A percentile compares a stretch with the other conserved stretches of the same genome.
Evolutionary conservation across 2,329 filamentous ascomycete species (phyloP).

Genomic region (Colletotrichum musicola): DNA sequence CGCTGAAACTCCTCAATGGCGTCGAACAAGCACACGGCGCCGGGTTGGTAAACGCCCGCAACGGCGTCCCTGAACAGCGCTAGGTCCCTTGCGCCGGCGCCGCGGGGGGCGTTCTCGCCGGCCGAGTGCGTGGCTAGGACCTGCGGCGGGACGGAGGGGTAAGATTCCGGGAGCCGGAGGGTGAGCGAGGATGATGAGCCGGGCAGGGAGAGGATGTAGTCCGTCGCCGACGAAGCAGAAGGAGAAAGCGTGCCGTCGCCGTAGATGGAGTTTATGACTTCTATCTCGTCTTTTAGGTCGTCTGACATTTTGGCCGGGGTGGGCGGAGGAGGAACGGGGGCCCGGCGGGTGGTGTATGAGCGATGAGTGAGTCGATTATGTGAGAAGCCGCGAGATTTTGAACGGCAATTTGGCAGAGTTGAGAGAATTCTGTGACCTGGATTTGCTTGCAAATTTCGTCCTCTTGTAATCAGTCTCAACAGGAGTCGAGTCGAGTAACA

Average conservation of each 20-base stretch:
- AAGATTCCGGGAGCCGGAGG: slow-evolving; percentile 77
- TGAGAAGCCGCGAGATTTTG: neutral
- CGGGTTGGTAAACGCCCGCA: slow-evolving; percentile 75
- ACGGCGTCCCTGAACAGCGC: slow-evolving; percentile 77
- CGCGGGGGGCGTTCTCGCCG: slow-evolving; percentile 74
- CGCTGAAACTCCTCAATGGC: slow-evolving; percentile 78
- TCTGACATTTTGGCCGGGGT: slow-evolving; percentile 33
- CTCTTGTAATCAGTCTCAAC: neutral
- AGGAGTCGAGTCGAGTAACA: neutral
- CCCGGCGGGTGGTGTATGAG: neutral
- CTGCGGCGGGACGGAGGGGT: slow-evolving; percentile 79
- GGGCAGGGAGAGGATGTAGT: slow-evolving; percentile 66
- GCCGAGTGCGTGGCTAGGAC: slow-evolving; percentile 85
- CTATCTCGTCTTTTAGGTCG: slow-evolving; percentile 73
- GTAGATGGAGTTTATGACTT: slow-evolving; percentile 89
- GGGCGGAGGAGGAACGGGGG: neutral
- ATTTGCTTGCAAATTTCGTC: neutral
- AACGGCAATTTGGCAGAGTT: neutral
- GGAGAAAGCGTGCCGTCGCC: slow-evolving; percentile 72
- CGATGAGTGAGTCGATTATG: neutral
- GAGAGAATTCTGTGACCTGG: neutral
- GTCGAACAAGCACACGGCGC: slow-evolving; percentile 89
- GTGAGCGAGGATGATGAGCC: slow-evolving; percentile 50
- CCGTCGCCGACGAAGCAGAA: slow-evolving; percentile 49
- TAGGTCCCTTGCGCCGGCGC: slow-evolving; percentile 79